Base-by-base conservation (phyloP, 2,329 filamentous ascomycete species). In the Phialemonium atrogriseum region DNA sequence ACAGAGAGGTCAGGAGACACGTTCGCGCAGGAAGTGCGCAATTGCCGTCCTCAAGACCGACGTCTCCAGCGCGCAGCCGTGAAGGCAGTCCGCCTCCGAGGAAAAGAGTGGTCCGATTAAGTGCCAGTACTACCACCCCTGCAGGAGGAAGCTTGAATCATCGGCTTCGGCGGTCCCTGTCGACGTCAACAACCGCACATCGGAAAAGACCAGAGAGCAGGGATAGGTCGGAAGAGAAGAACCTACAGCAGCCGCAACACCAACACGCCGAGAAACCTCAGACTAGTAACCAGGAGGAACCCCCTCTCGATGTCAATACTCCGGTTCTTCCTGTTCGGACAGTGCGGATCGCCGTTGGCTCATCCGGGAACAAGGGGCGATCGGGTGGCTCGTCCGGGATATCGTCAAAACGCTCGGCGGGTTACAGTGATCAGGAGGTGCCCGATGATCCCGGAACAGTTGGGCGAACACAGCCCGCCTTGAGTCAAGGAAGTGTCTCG, bases 61-160 rank as follows among this genome's bases (percentile, higher is more conserved):
- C 53, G 2, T 72, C 66, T 12, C 68, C 69, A 2, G 50, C 55
- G 2, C 58, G 54, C 30, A 69, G 62, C 31, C 56, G 60, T 27
- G 69, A 73, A 24, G 58, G 55, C 33, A 75, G 70, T 42, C 72
- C 72, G 0, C 58, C 62, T 3, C 52, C 49, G 2, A 60, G 71
- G 39, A 76, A 73, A 48, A 59, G 73, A 24, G 67, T 77, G 18
- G 70, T 77, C 11, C 65, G 73, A 10, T 55, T 77, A 12, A 75
- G 70, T 49, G 37, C 42, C 10, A 41, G 45, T 2, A 42, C 35
- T 10, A 64, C 64, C 35, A 62, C 65, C 2, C 60, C 69, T 48
- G 48, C 50, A 21, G 33, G 39, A 10, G 40, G 40, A 9, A 42
- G 46, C 27, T 41, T 45, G n/a, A 46, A 46, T 10, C 65, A 64